Base-by-base conservation (phyloP, 2,329 filamentous ascomycete species). In the Talaromyces amestolkiae region DNA sequence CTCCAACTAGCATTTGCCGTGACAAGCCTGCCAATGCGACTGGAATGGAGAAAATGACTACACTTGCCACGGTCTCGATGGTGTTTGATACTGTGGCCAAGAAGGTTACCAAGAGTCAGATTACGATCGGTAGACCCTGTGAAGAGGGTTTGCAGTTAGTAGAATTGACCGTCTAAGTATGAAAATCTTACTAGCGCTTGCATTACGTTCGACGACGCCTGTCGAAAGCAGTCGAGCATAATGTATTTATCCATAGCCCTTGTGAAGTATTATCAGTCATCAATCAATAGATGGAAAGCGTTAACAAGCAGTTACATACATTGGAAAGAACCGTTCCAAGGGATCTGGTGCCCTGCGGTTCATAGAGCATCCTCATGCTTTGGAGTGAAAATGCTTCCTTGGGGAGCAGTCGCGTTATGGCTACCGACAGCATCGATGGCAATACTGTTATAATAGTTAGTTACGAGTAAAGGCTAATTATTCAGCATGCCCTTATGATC, bases 31-130 rank as follows among this genome's bases (percentile, higher is more conserved):
- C 60, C 15, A 27, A 51, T 22, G 60, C 49, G 10, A 54, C 27
- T 24, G 60, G 60, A 33, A 62, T 62, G 60, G 60, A 62, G 22
- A 62, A 43, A 24, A 63, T 63, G 60, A 63, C 49, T 15, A 63
- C 60, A 10, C 22, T 63, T 17, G 49, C 47, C 5, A 63, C 60
- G 5, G 37, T 56, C n/a, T 41, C 51, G 22, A 54, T 54, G 35
- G 60, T 41, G 33, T 61, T 61, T 39, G 43, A 61, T 27, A 61
- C 31, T 11, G 27, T 33, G 7, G 19, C 43, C 11, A 49, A 37
- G 15, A 51, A 43, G 7, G 33, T 61, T 10, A 24, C 19, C 7
- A 33, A 51, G 47, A 39, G n/a, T 24, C 37, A 51, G 3, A 49
- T 61, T 24, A 61, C 58, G 9, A 17, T 61, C 24, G 43, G 58